phyloP scores from a whole-genome alignment of 768 basidiomycete genomes.

The Boletus fagicola region DNA sequence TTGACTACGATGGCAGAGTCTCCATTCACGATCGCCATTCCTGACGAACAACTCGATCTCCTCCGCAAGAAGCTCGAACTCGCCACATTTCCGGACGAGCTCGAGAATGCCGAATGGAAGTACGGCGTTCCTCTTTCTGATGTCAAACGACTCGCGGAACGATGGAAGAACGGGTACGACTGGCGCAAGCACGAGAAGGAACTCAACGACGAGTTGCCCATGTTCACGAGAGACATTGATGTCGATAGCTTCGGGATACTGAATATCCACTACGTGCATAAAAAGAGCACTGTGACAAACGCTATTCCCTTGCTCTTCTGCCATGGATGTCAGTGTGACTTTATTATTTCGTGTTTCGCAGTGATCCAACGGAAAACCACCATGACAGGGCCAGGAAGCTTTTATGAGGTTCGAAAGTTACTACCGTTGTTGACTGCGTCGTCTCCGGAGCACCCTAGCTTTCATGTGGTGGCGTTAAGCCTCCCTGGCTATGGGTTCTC shows the following conservation, averaged over 20 bases:
- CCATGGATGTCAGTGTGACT: not conserved
- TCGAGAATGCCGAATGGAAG: not conserved
- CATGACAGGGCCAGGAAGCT: slow-evolving; percentile 54
- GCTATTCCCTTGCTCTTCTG: not conserved
- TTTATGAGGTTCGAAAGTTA: slow-evolving; percentile 55
- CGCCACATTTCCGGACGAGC: not conserved
- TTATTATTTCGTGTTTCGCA: not conserved
- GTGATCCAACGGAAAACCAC: not conserved
- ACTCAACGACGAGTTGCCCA: not conserved
- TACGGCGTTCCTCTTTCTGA: not conserved
- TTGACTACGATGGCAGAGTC: too few relatives aligned
- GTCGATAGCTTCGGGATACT: not conserved
- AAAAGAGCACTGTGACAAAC: not conserved
- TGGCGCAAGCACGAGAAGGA: not conserved
- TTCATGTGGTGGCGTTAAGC: slow-evolving; percentile 57
- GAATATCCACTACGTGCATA: not conserved
- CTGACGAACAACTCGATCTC: too few relatives aligned
- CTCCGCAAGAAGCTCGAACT: not conserved
- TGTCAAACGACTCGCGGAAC: not conserved
- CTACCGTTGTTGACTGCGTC: slow-evolving; percentile 47
- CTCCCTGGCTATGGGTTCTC: slow-evolving; percentile 61
- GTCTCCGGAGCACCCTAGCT: slow-evolving; percentile 44
- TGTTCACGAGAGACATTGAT: not conserved
- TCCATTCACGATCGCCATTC: too few relatives aligned
- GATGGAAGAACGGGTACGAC: not conserved